Percentiles rank a stretch among this genome's conserved stretches.
phyloP scores from a whole-genome alignment of 2,329 filamentous ascomycete genomes.

The Phaeosphaeria sp. region DNA sequence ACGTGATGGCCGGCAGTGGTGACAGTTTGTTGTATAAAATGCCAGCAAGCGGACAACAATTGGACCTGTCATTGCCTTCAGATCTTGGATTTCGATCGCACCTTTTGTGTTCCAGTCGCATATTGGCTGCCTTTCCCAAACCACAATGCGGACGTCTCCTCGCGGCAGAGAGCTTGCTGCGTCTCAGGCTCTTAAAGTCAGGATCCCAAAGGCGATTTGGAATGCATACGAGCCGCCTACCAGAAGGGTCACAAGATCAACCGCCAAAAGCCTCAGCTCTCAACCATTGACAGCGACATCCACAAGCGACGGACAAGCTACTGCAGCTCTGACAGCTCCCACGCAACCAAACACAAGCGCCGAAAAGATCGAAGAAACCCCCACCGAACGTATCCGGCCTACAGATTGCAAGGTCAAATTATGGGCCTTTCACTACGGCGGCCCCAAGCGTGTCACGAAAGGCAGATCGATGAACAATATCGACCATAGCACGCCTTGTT shows the following conservation, averaged over 20 bases:
- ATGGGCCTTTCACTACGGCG: slow-evolving; percentile 25
- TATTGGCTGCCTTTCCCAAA: background rate
- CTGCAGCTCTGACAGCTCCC: background rate
- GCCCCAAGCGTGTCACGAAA: slow-evolving; percentile 5
- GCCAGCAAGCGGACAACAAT: slow-evolving; percentile 9
- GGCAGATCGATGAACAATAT: slow-evolving; percentile 13
- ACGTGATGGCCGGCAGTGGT: background rate
- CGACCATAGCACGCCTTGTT: slow-evolving; percentile 19
- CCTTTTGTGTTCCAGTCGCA: background rate
- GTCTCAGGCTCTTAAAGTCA: slow-evolving; percentile 7
- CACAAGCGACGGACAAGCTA: background rate
- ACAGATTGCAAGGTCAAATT: slow-evolving; percentile 22
- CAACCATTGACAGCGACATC: background rate
- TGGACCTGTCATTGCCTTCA: background rate
- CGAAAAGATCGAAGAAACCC: too few species aligned
- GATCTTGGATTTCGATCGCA: background rate
- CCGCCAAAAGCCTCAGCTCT: background rate
- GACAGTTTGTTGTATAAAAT: background rate
- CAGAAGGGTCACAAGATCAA: background rate
- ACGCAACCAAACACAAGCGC: background rate
- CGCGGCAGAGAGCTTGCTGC: background rate
- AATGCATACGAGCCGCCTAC: slow-evolving; percentile 1
- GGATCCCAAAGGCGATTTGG: slow-evolving; percentile 8
- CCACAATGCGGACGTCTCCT: background rate
- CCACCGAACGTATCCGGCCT: background rate